Evolutionary conservation across 169 alveolate genomes (phyloP), one percentile per base, ranked within the genome.

Genomic region (Plasmodium sp.): DNA sequence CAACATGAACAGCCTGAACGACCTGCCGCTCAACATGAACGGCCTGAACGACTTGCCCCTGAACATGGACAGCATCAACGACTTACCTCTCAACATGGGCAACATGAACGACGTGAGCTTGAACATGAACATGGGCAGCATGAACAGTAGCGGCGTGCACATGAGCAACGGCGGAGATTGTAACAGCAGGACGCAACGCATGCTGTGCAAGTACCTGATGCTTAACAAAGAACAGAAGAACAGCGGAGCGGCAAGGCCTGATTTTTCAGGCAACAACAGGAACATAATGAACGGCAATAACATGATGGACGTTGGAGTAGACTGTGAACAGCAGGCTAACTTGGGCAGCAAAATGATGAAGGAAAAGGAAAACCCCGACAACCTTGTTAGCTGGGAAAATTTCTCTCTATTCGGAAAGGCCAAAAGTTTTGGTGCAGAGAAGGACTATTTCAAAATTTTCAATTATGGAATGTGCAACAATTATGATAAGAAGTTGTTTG

Each of bases 391-490:
- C 43, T 86, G 94, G 94, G 94, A 86, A 9, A 80, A 77, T 54
- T 86, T 77, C 71, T 54, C 83, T 39, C 41, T 77, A 14, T 86
- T 77, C 33, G 88, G 86, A 48, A 86, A 86, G 67, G 48, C 81
- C n/a, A 86, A 86, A 79, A 39, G 81, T 7, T 41, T 62, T 0
- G 81, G 56, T 16, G 41, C 88, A 5, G 94, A 43, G 48, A 75
- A 77, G 16, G 94, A 86, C 72, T 86, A 86, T 80, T 86, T 86
- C 36, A 86, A 86, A 77, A 86, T 86, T 36, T 86, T 86, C 62
- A 86, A 86, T 62, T 86, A 86, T 79, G 94, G 94, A 54, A 77
- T 86, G 75, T 86, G 94, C 36, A 86, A 86, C 48, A 86, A 86
- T 86, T 5, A 56, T 54, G 88, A 80, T 31, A 86, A 77, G 16